Base-by-base conservation (phyloP, 371 early-diverging fungal species). In the Mortierella sp. region DNA sequence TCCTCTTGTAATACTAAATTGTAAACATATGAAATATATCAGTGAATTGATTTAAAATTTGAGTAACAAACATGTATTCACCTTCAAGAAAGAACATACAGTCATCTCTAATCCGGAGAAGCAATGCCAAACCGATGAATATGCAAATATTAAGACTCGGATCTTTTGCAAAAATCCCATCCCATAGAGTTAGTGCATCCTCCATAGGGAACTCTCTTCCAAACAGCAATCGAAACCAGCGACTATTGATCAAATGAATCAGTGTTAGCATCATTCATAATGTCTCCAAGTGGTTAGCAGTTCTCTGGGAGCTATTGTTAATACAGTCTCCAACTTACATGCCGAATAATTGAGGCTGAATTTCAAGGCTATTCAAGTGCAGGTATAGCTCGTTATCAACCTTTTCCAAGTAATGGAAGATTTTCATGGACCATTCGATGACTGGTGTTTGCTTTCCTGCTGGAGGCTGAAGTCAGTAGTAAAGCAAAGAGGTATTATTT, bases 291-390 rank as follows among this genome's bases (percentile, higher is more conserved):
- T 40, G 10, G 40, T 10, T 40, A 40, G 10, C 10, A 2, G 15
- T 40, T 40, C 35, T 9, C 9, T 15, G 15, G 40, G 0, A 17
- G n/a, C n/a, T 35, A 0, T 26, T 54, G 35, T 23, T 40, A 13
- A 55, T 23, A 3, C 53, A 6, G 28, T 31, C 28, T 28, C 28
- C 29, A 12, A 47, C 92, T 78, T 91, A 91, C 92, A 97, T 88
- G 51, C 95, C 97, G 83, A 93, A 97, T 13, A 97, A 88, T 76
- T 97, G 98, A 3, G 98, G 98, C 68, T 97, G 96, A 37, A 97
- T 94, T 17, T 90, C 90, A 63, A 93, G 87, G 42, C 77, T 75
- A 56, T 87, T 89, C 57, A 97, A 72, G 68, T 95, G 95, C 15
- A 77, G 64, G 43, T 87, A 92, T 22, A 97, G 86, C 13, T 89